Conservation (phyloP, 179 eudicot genomes). For the Heliamphora pulchella region DNA sequence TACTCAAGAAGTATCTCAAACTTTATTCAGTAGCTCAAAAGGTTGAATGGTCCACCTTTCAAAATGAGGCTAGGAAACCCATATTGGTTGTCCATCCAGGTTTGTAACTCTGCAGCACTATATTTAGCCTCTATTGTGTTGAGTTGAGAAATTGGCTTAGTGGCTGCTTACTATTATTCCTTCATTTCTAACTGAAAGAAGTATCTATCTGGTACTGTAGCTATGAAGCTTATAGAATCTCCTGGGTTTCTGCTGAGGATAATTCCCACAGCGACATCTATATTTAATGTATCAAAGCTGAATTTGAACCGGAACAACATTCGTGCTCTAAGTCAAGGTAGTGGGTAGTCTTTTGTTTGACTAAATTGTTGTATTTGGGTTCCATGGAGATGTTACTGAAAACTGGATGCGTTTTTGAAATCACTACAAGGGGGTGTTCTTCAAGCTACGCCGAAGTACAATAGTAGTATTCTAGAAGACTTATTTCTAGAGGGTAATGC, state of each 20-base stretch:
- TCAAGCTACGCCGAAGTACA: conserved; percentile 74
- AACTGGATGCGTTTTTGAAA: conserved; percentile 11
- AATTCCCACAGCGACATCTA: conserved; percentile 67
- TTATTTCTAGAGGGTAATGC: conserved; percentile 61
- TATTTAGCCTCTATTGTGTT: background rate
- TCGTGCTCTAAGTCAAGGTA: conserved; percentile 66
- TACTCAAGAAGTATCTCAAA: conserved; percentile 64
- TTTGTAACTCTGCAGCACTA: conserved; percentile 16
- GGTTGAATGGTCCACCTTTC: conserved; percentile 65
- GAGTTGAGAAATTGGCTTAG: background rate
- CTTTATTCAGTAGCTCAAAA: conserved; percentile 39
- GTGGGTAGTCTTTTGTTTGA: background rate
- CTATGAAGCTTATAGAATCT: conserved; percentile 30
- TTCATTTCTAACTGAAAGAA: conserved; percentile 8
- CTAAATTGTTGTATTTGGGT: conserved; percentile 5
- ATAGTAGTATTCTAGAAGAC: conserved; percentile 84
- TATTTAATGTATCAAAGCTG: conserved; percentile 50
- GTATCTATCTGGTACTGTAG: conserved; percentile 27
- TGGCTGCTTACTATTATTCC: background rate
- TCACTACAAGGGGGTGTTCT: conserved; percentile 30
- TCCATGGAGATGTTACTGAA: conserved; percentile 1
- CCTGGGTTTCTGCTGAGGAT: conserved; percentile 51
- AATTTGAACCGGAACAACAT: conserved; percentile 55
- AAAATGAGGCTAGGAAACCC: conserved; percentile 91
- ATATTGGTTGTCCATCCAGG: conserved; percentile 70